Evolutionary conservation across 768 basidiomycete genomes (phyloP).

Genomic region (Kwoniella europaea): DNA sequence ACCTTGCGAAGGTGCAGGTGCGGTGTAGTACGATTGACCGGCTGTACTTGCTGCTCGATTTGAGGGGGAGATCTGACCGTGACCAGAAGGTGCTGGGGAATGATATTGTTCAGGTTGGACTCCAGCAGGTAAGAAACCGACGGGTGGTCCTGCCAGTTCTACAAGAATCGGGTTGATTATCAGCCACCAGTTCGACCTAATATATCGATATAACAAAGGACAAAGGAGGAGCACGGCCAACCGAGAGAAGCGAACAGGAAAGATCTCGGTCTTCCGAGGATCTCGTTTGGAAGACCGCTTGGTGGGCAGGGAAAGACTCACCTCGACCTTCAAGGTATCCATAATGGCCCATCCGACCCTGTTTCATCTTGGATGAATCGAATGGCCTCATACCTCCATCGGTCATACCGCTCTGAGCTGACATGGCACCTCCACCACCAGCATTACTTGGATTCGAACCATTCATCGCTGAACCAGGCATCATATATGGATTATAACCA

Average conservation of each 20-base stretch:
- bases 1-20: constrained; percentile 8
- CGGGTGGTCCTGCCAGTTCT: constrained; percentile 54
- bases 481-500: constrained; percentile 26
- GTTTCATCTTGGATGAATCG: constrained; percentile 47
- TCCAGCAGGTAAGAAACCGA: constrained; percentile 48
- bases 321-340: constrained; percentile 54
- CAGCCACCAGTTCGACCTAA: too few relatives aligned
- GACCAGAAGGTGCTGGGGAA: constrained; percentile 1
- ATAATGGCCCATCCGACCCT: constrained; percentile 50
- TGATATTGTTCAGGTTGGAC: constrained; percentile 29
- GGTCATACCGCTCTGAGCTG: neutral
- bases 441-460: neutral
- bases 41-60: constrained; percentile 15
- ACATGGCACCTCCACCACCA: neutral
- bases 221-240: constrained; percentile 1
- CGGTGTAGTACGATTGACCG: constrained; percentile 15
- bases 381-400: constrained; percentile 32
- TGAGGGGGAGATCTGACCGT: constrained; percentile 14
- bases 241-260: neutral
- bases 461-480: constrained; percentile 5
- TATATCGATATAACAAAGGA: constrained; percentile 7
- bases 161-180: too few relatives aligned
- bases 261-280: neutral
- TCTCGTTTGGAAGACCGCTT: neutral
- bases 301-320: constrained; percentile 26